Percentiles rank a stretch among this genome's conserved stretches.
phyloP scores from a whole-genome alignment of 192 early-diverging fungal species.

The Gryganskiella cystojenkinii region DNA sequence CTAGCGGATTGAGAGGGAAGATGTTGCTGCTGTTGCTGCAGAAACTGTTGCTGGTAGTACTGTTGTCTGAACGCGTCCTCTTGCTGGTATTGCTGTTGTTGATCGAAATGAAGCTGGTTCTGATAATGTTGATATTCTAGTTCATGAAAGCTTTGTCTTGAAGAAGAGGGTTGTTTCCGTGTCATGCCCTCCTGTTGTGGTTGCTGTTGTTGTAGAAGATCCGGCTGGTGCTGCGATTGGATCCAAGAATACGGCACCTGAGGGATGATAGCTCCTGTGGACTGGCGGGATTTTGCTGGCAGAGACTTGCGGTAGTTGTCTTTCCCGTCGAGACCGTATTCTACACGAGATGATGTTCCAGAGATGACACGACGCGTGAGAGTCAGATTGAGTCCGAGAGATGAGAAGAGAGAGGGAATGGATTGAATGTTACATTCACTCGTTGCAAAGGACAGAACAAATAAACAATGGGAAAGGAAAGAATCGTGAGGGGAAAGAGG shows the following conservation, averaged over 20 bases:
- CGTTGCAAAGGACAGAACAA: neutral
- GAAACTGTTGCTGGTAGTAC: conserved; percentile 45
- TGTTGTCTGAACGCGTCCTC: conserved; percentile 48
- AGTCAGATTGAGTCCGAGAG: neutral
- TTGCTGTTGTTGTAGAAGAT: conserved; percentile 16
- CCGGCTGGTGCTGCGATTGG: conserved; percentile 30
- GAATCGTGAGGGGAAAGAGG: neutral
- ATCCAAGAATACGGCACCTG: conserved; percentile 52
- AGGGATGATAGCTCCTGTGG: conserved; percentile 38
- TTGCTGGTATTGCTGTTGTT: conserved; percentile 43
- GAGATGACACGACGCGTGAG: neutral
- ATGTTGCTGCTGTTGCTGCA: conserved; percentile 29
- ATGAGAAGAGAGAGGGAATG: neutral
- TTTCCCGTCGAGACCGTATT: conserved; percentile 13
- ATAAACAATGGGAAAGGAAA: conserved; percentile 4
- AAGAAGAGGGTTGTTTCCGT: conserved; percentile 26
- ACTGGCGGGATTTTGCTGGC: conserved; percentile 45
- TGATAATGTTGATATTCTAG: conserved; percentile 21
- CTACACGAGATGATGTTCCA: conserved; percentile 3
- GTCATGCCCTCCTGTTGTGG: conserved; percentile 12
- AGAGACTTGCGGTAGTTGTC: conserved; percentile 43
- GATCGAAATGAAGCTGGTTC: conserved; percentile 27
- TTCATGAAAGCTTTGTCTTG: conserved; percentile 43
- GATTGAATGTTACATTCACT: too few relatives aligned
- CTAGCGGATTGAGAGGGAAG: too few relatives aligned